Base-by-base conservation (phyloP, 345 rosid species). In the Populus ilicifolia region DNA sequence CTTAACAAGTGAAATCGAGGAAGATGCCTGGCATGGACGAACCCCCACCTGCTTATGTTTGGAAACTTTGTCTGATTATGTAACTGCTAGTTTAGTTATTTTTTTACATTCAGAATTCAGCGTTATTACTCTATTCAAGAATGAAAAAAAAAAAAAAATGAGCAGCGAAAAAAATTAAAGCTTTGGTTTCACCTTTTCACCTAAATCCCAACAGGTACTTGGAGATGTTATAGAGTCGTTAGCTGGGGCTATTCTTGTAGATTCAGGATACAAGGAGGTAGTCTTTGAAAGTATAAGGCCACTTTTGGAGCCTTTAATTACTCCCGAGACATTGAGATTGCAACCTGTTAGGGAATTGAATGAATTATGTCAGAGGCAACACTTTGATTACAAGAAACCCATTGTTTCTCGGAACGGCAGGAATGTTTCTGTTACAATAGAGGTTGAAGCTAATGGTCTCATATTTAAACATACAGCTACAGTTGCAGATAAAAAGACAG, bases 161-260 rank as follows among this genome's bases (percentile, higher is more conserved):
- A 23, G 29, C 64, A 9, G 29, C 23, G 23, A 59, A 59, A 23
- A 43, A 23, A 59, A 59, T 59, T 59, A 27, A 59, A 59, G 11
- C 25, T 59, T 11, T 59, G n/a, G n/a, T 59, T 11, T 46, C 18
- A n/a, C 63, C 23, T 56, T 56, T 56, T 8, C 23, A 59, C 29
- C 36, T 0, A 59, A 56, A 18, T 76, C 20, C 13, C 21, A 3
- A 65, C 82, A 96, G 99, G 97, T 88, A 29, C 94, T 96, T 18
- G 99, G 95, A 77, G 98, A 96, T 79, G 81, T 96, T 5, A 87
- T 96, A 1, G 98, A 96, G 80, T 92, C 99, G 5, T 74, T 96
- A 48, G 97, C 94, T 0, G 99, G 99, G 8, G 99, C 99, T 3
- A 93, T 96, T 67, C 72, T 85, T 27, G 91, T 93, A 30, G 99